Base-by-base conservation (phyloP, 2,329 filamentous ascomycete genomes). In the Fusarium annulatum region DNA sequence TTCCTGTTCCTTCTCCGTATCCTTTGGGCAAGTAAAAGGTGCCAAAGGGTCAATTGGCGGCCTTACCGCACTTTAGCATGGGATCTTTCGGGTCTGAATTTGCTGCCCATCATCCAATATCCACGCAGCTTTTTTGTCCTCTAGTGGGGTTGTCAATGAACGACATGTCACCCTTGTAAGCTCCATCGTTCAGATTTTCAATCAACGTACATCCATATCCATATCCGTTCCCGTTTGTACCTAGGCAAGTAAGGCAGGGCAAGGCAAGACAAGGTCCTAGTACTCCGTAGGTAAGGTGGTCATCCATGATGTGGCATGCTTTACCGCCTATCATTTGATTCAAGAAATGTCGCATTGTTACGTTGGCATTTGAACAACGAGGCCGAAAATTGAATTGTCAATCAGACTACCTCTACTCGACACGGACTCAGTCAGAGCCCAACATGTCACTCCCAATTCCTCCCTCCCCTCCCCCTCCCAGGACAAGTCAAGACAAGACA, bases 1-100 rank as follows among this genome's bases (percentile, higher is more conserved):
- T 57, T 57, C 23, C 28, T 57, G 26, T 33, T 14, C n/a, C 38
- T 28, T 12, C 30, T 58, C 34, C 10, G 67, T 63, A 56, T 59
- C 26, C 63, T 65, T 61, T 53, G 34, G 67, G 59, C 55, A 70
- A 58, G 64, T 26, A 23, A 62, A 51, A 59, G 48, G 61, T 61
- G 62, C 72, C 71, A 73, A 71, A 73, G 64, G 66, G 61, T 38
- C 66, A 73, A 67, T 73, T 61, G 55, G 69, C 45, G 59, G 64
- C 51, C 69, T 72, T 72, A 70, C 69, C 65, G 61, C 53, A 68
- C 69, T 72, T 73, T 72, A 73, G 65, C 48, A 70, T 67, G 57
- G 70, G 70, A 58, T 51, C 71, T 71, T 73, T 73, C 51, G 70
- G 71, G 70, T 64, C 43, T 51, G 61, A 71, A 56, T 64, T 71